Evolutionary conservation across 2,329 filamentous ascomycete species (phyloP).

Genomic region (Beauveria australis): DNA sequence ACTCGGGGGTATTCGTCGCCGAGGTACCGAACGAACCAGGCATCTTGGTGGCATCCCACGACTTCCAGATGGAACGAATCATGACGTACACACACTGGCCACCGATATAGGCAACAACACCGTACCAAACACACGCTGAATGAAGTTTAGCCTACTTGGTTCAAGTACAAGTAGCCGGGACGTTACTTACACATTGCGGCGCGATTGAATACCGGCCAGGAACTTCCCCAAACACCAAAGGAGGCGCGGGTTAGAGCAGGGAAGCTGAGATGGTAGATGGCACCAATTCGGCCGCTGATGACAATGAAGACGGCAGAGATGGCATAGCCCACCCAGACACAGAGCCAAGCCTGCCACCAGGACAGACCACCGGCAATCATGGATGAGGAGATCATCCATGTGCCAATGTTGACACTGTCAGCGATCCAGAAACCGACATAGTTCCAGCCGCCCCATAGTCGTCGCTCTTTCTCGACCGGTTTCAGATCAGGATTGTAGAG

Average conservation of each 20-base stretch:
- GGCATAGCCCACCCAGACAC: constrained; percentile 78
- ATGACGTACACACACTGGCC: constrained; percentile 80
- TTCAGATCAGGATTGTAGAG: constrained; percentile 79
- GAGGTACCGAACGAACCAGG: constrained; percentile 59
- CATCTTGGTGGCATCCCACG: constrained; percentile 51
- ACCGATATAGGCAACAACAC: constrained; percentile 79
- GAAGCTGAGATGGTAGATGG: constrained; percentile 82
- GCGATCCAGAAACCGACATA: constrained; percentile 85
- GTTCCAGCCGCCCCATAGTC: constrained; percentile 81
- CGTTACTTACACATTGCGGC: constrained; percentile 58
- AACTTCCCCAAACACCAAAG: constrained; percentile 81
- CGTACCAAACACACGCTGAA: constrained; percentile 74
- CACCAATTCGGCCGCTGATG: constrained; percentile 73
- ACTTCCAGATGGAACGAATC: constrained; percentile 77
- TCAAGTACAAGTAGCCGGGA: no score
- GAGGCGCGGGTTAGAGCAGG: constrained; percentile 70
- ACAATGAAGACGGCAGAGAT: constrained; percentile 70
- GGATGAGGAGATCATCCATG: constrained; percentile 86
- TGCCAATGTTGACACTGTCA: constrained; percentile 83
- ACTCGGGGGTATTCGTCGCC: constrained; percentile 67
- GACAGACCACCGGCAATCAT: constrained; percentile 72
- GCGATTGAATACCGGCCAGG: constrained; percentile 85
- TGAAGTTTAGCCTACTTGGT: not conserved
- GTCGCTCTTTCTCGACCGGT: constrained; percentile 67
- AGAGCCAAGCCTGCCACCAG: constrained; percentile 91